These are phyloP conservation scores for Butyriboletus appendiculatus DNA, from an alignment of 1,284 basidiomycete species.

Conservation along the genomic window DNA sequence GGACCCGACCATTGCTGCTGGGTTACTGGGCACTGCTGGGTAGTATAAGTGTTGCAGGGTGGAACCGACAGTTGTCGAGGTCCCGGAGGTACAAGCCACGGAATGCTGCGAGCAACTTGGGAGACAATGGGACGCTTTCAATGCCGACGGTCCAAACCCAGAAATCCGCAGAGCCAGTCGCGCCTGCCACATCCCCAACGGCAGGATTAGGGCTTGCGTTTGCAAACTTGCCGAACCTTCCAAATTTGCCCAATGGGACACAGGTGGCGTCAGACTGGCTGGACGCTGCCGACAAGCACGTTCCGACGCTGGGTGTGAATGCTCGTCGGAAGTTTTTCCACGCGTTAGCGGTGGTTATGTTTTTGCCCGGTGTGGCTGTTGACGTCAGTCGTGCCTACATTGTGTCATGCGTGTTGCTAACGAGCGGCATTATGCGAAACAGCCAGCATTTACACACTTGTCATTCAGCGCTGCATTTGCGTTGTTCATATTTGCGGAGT, in stretches of 20 bases:
- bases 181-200: constrained; percentile 26
- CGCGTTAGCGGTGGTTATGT: constrained; percentile 93
- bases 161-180: constrained; percentile 24
- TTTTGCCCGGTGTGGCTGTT: constrained; percentile 88
- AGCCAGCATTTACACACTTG: constrained; percentile 96
- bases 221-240: constrained; percentile 52
- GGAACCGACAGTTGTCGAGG: constrained; percentile 86
- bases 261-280: constrained; percentile 79
- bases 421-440: constrained; percentile 9
- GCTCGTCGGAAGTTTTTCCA: constrained; percentile 99
- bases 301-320: constrained; percentile 90
- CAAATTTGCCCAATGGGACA: constrained; percentile 53
- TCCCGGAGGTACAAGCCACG: constrained; percentile 65
- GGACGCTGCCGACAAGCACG: constrained; percentile 84
- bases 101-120: constrained; percentile 32
- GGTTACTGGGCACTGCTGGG: constrained; percentile 86
- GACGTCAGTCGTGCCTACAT: constrained; percentile 67
- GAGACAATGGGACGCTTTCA: constrained; percentile 38
- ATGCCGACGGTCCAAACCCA: constrained; percentile 23
- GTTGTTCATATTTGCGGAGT: constrained; percentile 93
- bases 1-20: constrained; percentile 83
- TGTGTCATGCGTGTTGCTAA: constrained; percentile 21
- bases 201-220: constrained; percentile 48
- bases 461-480: constrained; percentile 94
- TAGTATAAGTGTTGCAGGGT: constrained; percentile 85